Evolutionary conservation across 805 yeast species (phyloP).

Genomic region (Sugiyamaella lignohabitans): DNA sequence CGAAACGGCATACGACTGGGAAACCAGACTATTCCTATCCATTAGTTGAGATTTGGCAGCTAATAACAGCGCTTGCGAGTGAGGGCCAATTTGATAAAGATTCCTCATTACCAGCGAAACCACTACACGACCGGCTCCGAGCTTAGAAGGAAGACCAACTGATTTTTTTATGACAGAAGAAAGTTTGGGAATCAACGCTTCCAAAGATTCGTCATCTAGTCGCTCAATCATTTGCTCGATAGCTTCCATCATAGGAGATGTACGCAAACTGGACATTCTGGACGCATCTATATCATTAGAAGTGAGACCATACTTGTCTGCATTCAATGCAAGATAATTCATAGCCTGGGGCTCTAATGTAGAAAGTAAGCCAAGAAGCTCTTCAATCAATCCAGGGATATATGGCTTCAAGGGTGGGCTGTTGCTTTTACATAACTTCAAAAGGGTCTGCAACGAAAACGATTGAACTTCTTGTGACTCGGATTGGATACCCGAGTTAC

Average conservation of each 20-base stretch:
- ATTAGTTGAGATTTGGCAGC: conserved; percentile 52
- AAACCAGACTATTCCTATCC: conserved; percentile 67
- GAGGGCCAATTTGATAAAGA: conserved; percentile 38
- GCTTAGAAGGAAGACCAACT: conserved; percentile 88
- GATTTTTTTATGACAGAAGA: conserved; percentile 55
- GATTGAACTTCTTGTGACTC: conserved; percentile 79
- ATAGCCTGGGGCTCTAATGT: conserved; percentile 86
- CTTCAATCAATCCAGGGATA: conserved; percentile 61
- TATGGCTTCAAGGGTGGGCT: conserved; percentile 54
- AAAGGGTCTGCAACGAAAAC: conserved; percentile 72
- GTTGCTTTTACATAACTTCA: conserved; percentile 60
- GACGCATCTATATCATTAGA: conserved; percentile 69
- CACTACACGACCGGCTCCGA: conserved; percentile 70
- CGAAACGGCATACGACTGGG: conserved; percentile 70
- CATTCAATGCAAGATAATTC: conserved; percentile 79
- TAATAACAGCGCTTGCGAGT: conserved; percentile 58
- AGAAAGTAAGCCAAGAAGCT: conserved; percentile 67
- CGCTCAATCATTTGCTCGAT: conserved; percentile 62
- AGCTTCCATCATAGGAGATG: conserved; percentile 86
- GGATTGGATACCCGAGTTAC: conserved; percentile 70
- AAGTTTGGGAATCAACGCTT: conserved; percentile 44
- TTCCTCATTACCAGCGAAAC: conserved; percentile 59
- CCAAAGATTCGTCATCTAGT: conserved; percentile 46
- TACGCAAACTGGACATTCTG: conserved; percentile 63
- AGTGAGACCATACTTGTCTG: conserved; percentile 75